These are phyloP conservation scores for Phytophthora niederhauseri DNA, from an alignment of 352 stramenopile species.

Conservation along the genomic window DNA sequence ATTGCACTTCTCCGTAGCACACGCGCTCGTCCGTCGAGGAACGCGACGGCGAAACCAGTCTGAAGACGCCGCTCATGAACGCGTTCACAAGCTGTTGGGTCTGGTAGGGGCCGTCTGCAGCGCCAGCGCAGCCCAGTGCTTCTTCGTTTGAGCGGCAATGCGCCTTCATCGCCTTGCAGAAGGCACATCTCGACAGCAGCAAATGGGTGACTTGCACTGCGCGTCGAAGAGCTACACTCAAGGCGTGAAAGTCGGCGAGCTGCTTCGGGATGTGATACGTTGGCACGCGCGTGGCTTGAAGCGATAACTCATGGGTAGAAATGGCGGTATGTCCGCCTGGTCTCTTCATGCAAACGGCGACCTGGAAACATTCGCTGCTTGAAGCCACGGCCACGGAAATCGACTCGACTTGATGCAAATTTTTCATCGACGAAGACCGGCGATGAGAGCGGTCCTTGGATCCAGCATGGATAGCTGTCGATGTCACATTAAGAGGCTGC, in stretches of 20 bases:
- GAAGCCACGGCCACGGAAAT: conserved; percentile 9
- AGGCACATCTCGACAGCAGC: conserved; percentile 8
- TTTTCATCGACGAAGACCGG: not conserved
- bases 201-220: conserved; percentile 21
- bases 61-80: conserved; percentile 15
- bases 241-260: conserved; percentile 8
- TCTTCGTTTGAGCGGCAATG: not conserved
- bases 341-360: not conserved
- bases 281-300: not conserved
- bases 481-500: not conserved
- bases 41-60: conserved; percentile 1
- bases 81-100: conserved; percentile 4
- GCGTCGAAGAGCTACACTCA: conserved; percentile 2
- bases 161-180: conserved; percentile 15
- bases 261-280: conserved; percentile 13
- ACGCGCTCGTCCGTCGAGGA: conserved; percentile 5
- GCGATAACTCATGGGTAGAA: not conserved
- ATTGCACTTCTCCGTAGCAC: conserved; percentile 22
- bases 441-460: not conserved
- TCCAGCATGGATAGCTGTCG: too few species aligned
- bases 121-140: not conserved
- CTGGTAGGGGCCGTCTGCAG: not conserved
- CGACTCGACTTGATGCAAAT: not conserved
- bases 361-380: conserved; percentile 9
- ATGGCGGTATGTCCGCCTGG: too few species aligned